These are phyloP conservation scores for Ceratocystis papillata DNA, from an alignment of 2,329 filamentous ascomycete genomes.

Conservation along the genomic window DNA sequence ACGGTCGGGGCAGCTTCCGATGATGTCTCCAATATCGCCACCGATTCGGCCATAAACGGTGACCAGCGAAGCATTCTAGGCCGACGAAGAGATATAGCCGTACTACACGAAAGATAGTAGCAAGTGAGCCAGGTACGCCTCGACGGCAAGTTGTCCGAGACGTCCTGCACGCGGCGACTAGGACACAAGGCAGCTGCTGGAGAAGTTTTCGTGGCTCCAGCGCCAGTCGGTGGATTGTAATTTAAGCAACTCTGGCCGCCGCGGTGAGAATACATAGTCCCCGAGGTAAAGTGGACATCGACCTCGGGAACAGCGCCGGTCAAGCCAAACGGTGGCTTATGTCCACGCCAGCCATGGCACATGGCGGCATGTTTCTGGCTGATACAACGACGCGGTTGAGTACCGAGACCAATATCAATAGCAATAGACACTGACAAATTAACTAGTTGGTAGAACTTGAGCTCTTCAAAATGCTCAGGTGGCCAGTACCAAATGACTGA, in stretches of 20 bases:
- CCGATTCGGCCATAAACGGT: constrained; percentile 49
- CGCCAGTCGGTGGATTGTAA: too few relatives aligned
- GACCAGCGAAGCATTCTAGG: constrained; percentile 51
- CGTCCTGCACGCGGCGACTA: constrained; percentile 26
- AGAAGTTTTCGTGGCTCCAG: neutral
- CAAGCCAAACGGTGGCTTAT: neutral
- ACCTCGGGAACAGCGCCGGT: neutral
- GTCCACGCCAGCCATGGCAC: neutral
- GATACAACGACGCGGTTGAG: constrained; percentile 30
- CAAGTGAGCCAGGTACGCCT: constrained; percentile 49
- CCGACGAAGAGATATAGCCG: constrained; percentile 50
- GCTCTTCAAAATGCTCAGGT: constrained; percentile 70
- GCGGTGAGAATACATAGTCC: neutral
- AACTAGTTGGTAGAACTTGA: constrained; percentile 81
- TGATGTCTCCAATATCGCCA: constrained; percentile 44
- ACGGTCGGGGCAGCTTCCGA: constrained; percentile 48
- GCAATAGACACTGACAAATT: constrained; percentile 74
- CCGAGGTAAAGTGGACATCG: neutral
- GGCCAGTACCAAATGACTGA: constrained; percentile 77
- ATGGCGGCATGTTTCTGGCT: neutral
- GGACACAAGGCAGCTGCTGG: constrained; percentile 25
- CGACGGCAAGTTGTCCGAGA: constrained; percentile 28
- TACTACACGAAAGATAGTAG: constrained; percentile 49
- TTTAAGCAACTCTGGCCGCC: too few relatives aligned
- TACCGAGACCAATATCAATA: constrained; percentile 69